phyloP scores from a whole-genome alignment of 23 red algal genomes.

The Agarophyton chilense region DNA sequence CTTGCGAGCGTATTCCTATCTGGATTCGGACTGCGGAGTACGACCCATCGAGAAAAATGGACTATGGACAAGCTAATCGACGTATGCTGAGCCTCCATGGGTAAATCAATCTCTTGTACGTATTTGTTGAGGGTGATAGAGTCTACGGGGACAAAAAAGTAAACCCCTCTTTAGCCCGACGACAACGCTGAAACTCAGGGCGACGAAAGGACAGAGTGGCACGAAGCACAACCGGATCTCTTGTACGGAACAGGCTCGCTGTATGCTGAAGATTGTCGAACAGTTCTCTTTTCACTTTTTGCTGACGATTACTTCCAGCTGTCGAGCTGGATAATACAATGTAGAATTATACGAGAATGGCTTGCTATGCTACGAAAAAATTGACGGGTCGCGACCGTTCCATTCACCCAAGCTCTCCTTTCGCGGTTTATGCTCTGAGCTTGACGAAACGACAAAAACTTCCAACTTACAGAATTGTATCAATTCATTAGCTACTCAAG shows the following conservation, averaged over 20 bases:
- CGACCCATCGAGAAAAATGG: too few relatives aligned
- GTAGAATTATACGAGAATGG: slow-evolving; percentile 4
- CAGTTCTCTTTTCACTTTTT: not conserved
- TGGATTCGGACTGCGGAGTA: too few relatives aligned
- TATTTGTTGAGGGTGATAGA: too few relatives aligned
- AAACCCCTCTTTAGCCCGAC: too few relatives aligned
- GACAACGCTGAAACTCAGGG: too few relatives aligned
- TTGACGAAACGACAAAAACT: not conserved
- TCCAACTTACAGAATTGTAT: not conserved
- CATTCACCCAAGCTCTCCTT: not conserved
- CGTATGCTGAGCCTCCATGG: too few relatives aligned
- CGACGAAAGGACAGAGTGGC: not conserved
- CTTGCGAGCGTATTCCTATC: too few relatives aligned
- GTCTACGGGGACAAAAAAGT: too few relatives aligned
- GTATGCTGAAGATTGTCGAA: not conserved
- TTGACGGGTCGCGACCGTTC: slow-evolving; percentile 31
- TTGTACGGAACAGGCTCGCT: not conserved
- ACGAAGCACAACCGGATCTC: not conserved
- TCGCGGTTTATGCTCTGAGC: not conserved
- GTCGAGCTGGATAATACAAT: not conserved
- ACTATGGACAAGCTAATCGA: too few relatives aligned
- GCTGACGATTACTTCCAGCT: slow-evolving; percentile 2
- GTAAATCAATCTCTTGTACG: too few relatives aligned
- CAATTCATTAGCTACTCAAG: not conserved
- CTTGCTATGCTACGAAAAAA: not conserved